A percentile compares a stretch with the other conserved stretches of the same genome.
These are phyloP conservation scores for Penicillium fuscoglaucum DNA, from an alignment of 2,329 filamentous ascomycete genomes.

Conservation along the genomic window DNA sequence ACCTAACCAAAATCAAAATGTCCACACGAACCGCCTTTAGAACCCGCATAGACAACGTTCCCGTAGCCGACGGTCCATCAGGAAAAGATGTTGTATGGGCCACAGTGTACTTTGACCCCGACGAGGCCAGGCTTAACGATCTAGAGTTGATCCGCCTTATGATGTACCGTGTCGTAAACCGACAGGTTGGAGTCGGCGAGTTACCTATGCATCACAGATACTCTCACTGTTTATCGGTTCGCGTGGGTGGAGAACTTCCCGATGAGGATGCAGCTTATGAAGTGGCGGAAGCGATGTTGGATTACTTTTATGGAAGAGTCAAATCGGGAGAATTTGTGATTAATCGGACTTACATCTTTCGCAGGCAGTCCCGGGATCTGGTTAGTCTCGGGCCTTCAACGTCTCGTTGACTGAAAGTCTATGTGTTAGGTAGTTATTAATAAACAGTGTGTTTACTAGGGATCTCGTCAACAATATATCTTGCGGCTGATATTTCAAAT, in stretches of 20 bases:
- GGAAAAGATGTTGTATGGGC: neutral
- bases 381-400: neutral
- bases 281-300: neutral
- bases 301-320: neutral
- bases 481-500: neutral
- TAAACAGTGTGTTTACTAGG: neutral
- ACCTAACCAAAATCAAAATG: neutral
- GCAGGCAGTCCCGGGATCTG: neutral
- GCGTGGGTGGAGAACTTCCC: neutral
- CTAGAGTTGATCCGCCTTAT: neutral
- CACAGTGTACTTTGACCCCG: slow-evolving; percentile 3
- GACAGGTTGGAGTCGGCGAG: neutral
- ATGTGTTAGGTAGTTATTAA: too few species aligned
- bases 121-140: neutral
- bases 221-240: slow-evolving; percentile 1
- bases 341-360: neutral
- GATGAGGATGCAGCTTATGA: neutral
- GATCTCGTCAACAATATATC: neutral
- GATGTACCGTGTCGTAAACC: slow-evolving; percentile 4
- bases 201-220: slow-evolving; percentile 1
- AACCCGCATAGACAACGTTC: neutral
- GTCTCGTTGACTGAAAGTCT: neutral
- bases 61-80: neutral
- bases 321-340: neutral
- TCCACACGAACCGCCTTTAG: neutral